phyloP scores from a whole-genome alignment of 1,284 basidiomycete genomes.

The Sanghuangporus baumii region DNA sequence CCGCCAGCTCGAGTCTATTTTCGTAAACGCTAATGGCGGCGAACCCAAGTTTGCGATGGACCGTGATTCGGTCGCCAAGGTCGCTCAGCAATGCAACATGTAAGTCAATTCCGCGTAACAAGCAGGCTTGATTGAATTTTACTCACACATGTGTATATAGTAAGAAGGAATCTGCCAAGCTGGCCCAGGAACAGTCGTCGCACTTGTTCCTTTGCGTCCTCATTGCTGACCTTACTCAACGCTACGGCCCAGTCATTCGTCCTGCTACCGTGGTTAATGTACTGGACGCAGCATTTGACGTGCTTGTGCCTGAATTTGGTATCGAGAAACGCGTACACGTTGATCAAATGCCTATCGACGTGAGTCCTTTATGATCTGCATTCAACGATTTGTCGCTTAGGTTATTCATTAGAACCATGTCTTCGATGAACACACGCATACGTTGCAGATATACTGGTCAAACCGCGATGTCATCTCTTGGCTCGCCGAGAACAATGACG shows the following conservation, averaged over 20 bases:
- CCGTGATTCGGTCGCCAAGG: conserved; percentile 93
- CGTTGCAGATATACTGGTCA: conserved; percentile 91
- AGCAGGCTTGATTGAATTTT: not conserved
- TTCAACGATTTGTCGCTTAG: conserved; percentile 6
- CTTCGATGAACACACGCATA: conserved; percentile 88
- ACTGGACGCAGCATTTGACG: conserved; percentile 94
- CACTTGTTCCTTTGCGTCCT: conserved; percentile 95
- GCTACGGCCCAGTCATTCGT: conserved; percentile 92
- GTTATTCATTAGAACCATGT: conserved; percentile 67
- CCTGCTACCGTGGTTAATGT: conserved; percentile 92
- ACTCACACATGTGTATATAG: conserved; percentile 34
- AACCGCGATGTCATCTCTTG: conserved; percentile 87
- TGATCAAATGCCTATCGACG: conserved; percentile 97
- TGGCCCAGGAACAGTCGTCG: conserved; percentile 94
- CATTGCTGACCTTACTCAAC: conserved; percentile 87
- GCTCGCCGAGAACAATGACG: conserved; percentile 92
- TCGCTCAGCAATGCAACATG: conserved; percentile 97
- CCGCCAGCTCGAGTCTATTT: conserved; percentile 91
- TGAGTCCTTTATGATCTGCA: conserved; percentile 33
- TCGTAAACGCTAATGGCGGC: conserved; percentile 45
- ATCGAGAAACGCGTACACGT: conserved; percentile 99
- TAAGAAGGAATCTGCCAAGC: conserved; percentile 83
- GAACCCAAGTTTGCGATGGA: conserved; percentile 95
- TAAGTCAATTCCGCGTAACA: conserved; percentile 31
- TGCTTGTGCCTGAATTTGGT: conserved; percentile 88